Base-by-base conservation (phyloP, 495 filamentous ascomycete genomes). In the Aspergillus baeticus region DNA sequence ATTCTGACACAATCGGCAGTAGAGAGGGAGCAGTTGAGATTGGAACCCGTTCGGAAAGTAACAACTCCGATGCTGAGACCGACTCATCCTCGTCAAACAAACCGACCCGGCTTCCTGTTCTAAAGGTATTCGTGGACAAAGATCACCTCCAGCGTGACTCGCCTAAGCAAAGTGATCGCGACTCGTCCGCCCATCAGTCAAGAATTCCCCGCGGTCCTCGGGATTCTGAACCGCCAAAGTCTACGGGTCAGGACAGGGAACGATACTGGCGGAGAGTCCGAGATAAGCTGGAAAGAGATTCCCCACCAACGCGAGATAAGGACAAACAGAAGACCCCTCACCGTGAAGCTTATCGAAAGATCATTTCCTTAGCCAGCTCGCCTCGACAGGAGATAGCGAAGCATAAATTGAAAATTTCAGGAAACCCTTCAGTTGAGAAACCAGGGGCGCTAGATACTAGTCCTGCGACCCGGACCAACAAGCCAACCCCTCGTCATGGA, bases 91-190 rank as follows among this genome's bases (percentile, higher is more conserved):
- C 21, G 31, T 63, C 62, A 41, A 35, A 49, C 0, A 73, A 65
- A 57, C 54, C 58, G 3, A 76, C 71, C 31, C 72, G 66, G 46
- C 71, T 76, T 39, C 73, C 73, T 0, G 38, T 73, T 5, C 64
- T 69, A 0, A 75, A 58, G 34, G 21, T 45, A 1, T 43, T 63
- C 10, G 11, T 42, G 6, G 68, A 71, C 6, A 69, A 55, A 15
- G 51, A 33, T 14, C 63, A 59, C 6, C 55, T 63, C 10, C 41
- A 60, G 3, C 38, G 18, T 15, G 46, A 61, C n/a, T 10, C 15
- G n/a, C 5, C 14, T 17, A 22, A 36, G n/a, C 23, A 57, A 11
- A 56, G 60, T 38, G 46, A 41, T 21, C 51, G 36, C 15, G 47
- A 26, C 10, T 1, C 29, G 13, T 29, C 35, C 20, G 8, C 10